Base-by-base conservation (phyloP, 2,329 filamentous ascomycete genomes). In the Neodidymelliopsis sp. region DNA sequence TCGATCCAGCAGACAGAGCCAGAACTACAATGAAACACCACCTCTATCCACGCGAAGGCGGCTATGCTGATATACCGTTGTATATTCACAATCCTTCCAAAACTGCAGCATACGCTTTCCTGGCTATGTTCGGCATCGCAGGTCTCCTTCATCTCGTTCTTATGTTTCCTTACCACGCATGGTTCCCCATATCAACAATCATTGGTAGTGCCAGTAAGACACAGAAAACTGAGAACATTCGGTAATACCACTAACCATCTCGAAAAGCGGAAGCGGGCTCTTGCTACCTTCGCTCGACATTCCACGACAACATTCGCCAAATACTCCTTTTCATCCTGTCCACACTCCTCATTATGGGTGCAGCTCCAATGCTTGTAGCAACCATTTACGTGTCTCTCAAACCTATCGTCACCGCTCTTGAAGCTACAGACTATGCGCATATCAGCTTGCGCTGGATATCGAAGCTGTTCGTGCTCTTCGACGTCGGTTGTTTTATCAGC, bases 101-200 rank as follows among this genome's bases (percentile, higher is more conserved):
- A 6, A 18, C 37, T 10, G 40, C 49, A 30, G 53, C 49, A 11
- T 46, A 35, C 6, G 35, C 40, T 10, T 56, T 53, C 27, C 6
- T 45, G 10, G 49, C 34, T 10, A 27, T 53, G 11, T 53, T 56
- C 12, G 44, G 29, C 6, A 38, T 46, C n/a, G 53, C 40, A 5
- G 53, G 39, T 19, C 6, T 53, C 4, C 27, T 43, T 9, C 53
- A 56, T 18, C n/a, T 56, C 8, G 23, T 25, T 13, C 33, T 52
- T 20, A 34, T 56, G 23, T 28, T 49, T 12, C 31, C 49, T 2
- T 47, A 45, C 8, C 39, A 44, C 20, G 25, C 43, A 9, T 81
- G 77, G 75, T 82, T 78, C 58, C 77, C 79, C 53, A 74, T 79
- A 3, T 76, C 80, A 0, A 78, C 82, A 40, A 51, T 79, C 4